Conservation (phyloP, 805 yeast genomes). For the Teunomyces stri region DNA sequence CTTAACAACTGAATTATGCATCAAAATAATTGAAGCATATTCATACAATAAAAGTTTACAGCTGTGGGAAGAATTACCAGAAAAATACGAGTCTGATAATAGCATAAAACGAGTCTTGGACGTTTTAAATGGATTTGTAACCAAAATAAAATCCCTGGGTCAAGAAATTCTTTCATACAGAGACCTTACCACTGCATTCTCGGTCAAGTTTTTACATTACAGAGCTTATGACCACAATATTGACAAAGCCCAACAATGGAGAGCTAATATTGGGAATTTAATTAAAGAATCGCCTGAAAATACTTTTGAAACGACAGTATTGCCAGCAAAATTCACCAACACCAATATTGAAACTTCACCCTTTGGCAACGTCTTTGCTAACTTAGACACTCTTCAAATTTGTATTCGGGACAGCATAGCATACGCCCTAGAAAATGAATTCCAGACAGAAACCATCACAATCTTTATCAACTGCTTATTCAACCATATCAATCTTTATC, state of each 20-base stretch:
- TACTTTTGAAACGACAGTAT: conserved; percentile 8
- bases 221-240: conserved; percentile 24
- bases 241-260: conserved; percentile 10
- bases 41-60: conserved; percentile 19
- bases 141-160: conserved; percentile 10
- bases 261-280: conserved; percentile 9
- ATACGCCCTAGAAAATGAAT: conserved; percentile 15
- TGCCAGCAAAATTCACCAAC: conserved; percentile 23
- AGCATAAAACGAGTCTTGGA: conserved; percentile 30
- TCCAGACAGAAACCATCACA: conserved; percentile 15
- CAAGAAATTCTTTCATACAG: conserved; percentile 15
- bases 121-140: conserved; percentile 26
- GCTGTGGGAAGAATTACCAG: conserved; percentile 8
- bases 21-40: conserved; percentile 34
- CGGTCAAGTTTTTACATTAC: conserved; percentile 26
- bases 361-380: conserved; percentile 34
- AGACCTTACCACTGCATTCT: conserved; percentile 31
- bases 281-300: conserved; percentile 13
- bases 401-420: conserved; percentile 24
- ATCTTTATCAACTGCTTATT: conserved; percentile 36
- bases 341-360: conserved; percentile 21
- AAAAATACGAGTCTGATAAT: conserved; percentile 16
- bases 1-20: conserved; percentile 30
- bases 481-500: conserved; percentile 32
- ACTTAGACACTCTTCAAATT: conserved; percentile 19